Conservation (phyloP, 2,329 filamentous ascomycete species). For the Fusarium metavorans region DNA sequence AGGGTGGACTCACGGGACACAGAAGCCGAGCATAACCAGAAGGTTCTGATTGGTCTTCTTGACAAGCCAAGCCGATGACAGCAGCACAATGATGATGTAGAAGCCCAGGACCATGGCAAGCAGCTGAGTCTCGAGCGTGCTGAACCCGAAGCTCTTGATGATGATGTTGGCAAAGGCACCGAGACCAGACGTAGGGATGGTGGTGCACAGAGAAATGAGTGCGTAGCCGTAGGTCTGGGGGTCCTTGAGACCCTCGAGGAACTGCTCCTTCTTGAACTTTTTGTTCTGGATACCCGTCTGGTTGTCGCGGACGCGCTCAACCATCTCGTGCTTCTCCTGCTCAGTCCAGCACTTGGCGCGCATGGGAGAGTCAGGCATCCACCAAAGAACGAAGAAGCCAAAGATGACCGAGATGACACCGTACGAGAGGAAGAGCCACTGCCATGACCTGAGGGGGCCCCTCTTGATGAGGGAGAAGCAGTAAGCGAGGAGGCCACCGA, state of each 20-base stretch:
- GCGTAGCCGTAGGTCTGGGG: slow-evolving; percentile 75
- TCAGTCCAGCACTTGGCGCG: slow-evolving; percentile 76
- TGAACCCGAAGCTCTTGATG: slow-evolving; percentile 76
- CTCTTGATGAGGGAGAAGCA: slow-evolving; percentile 67
- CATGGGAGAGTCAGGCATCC: slow-evolving; percentile 78
- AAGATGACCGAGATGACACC: slow-evolving; percentile 73
- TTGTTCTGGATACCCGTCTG: slow-evolving; percentile 71
- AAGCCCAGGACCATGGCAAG: slow-evolving; percentile 80
- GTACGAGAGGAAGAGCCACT: slow-evolving; percentile 75
- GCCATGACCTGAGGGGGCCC: slow-evolving; percentile 72
- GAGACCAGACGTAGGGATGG: slow-evolving; percentile 77
- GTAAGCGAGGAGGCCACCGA: slow-evolving; percentile 77
- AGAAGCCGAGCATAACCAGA: slow-evolving; percentile 72
- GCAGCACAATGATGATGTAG: slow-evolving; percentile 78
- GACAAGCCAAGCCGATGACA: slow-evolving; percentile 74
- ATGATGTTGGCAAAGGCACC: slow-evolving; percentile 81
- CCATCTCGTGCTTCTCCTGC: slow-evolving; percentile 72
- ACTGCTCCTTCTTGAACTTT: slow-evolving; percentile 58
- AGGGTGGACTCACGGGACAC: slow-evolving; percentile 67
- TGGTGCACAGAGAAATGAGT: slow-evolving; percentile 76
- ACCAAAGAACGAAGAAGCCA: slow-evolving; percentile 71
- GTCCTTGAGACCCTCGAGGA: slow-evolving; percentile 67
- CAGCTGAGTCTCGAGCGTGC: slow-evolving; percentile 74
- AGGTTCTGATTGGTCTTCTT: slow-evolving; percentile 77
- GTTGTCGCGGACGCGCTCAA: slow-evolving; percentile 70